Evolutionary conservation across 495 filamentous ascomycete species (phyloP).

Genomic region (Aspergillus bertholletiae): DNA sequence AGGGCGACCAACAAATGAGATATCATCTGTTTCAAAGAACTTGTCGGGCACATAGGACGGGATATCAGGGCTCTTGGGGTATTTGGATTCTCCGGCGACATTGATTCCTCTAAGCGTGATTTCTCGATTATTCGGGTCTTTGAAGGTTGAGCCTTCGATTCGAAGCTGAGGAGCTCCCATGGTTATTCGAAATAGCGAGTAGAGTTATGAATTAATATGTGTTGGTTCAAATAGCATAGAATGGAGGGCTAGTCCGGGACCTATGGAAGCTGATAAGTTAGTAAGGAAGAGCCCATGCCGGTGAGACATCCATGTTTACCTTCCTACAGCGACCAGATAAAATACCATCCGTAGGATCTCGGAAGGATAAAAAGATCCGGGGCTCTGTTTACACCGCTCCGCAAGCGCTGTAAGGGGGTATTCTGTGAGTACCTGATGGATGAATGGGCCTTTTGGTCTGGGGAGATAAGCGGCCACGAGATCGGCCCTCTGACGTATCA

Average conservation of each 20-base stretch:
- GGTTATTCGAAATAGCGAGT: neutral
- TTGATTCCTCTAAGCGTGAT: slow-evolving; percentile 69
- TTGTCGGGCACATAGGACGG: slow-evolving; percentile 73
- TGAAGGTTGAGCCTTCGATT: slow-evolving; percentile 80
- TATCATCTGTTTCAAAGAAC: slow-evolving; percentile 90
- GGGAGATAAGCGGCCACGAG: slow-evolving; percentile 11
- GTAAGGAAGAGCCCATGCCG: neutral
- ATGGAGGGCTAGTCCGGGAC: neutral
- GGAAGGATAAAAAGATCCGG: neutral
- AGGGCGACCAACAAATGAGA: slow-evolving; percentile 84
- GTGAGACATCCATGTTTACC: neutral
- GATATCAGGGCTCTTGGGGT: slow-evolving; percentile 70
- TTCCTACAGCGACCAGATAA: neutral
- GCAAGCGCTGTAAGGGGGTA: neutral
- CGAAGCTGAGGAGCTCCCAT: slow-evolving; percentile 54
- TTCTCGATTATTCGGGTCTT: slow-evolving; percentile 64
- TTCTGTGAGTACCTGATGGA: neutral
- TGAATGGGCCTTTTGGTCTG: neutral
- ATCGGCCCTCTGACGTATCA: slow-evolving; percentile 22
- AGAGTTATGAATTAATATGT: neutral
- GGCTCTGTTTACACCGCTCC: neutral
- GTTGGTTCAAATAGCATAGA: neutral
- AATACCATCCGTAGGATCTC: neutral
- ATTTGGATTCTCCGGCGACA: slow-evolving; percentile 64
- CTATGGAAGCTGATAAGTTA: neutral